phyloP scores from a whole-genome alignment of 192 early-diverging fungal species.

The Entophlyctis luteolus region DNA sequence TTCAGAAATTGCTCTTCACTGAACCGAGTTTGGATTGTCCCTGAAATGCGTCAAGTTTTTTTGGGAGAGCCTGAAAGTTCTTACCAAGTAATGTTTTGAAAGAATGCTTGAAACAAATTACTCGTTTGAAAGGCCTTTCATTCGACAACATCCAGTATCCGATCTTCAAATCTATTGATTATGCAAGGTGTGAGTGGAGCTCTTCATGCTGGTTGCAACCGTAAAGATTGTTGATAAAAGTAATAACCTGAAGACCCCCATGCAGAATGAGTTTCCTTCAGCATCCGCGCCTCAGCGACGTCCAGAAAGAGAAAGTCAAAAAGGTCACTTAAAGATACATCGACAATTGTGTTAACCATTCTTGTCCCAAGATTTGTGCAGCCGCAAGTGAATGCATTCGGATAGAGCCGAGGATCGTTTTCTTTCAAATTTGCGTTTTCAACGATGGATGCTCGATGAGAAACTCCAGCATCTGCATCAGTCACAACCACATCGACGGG shows the following conservation, averaged over 20 bases:
- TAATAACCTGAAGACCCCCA: neutral
- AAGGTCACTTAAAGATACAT: neutral
- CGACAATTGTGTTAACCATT: neutral
- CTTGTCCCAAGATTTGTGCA: neutral
- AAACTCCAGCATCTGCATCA: too few species aligned
- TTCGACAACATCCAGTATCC: neutral
- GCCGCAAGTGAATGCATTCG: neutral
- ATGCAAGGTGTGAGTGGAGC: neutral
- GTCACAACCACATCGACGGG: too few species aligned
- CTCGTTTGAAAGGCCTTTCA: constrained; percentile 1
- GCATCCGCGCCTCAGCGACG: neutral
- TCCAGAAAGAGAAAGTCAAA: neutral
- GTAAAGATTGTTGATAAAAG: too few species aligned
- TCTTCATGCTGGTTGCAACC: neutral
- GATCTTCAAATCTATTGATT: neutral
- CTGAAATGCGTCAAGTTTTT: neutral
- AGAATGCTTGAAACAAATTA: neutral
- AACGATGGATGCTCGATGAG: too few species aligned
- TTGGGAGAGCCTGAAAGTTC: neutral
- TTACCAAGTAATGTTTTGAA: constrained; percentile 1
- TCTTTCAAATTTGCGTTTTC: too few species aligned
- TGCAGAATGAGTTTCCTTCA: neutral
- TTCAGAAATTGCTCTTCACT: neutral
- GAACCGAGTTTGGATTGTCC: neutral
- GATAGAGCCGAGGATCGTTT: too few species aligned